These are phyloP conservation scores for Solanum arcanum DNA, from an alignment of 257 asterid species.

Conservation along the genomic window DNA sequence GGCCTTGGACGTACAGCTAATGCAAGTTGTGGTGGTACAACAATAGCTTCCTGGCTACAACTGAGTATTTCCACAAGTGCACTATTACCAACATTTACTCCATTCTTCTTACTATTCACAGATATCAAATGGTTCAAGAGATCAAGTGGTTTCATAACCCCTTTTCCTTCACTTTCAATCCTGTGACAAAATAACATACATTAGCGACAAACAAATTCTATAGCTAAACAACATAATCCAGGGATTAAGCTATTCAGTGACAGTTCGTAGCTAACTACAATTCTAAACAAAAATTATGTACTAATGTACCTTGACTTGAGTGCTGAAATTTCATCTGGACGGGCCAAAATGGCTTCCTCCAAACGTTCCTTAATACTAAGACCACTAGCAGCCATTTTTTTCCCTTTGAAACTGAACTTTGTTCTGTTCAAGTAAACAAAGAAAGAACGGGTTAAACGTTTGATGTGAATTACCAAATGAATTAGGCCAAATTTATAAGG, in stretches of 20 bases:
- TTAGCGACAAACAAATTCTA: neutral
- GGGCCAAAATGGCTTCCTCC: neutral
- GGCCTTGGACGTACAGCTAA: slow-evolving; percentile 31
- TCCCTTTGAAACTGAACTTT: neutral
- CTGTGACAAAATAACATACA: neutral
- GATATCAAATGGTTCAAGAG: slow-evolving; percentile 2
- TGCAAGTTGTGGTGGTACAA: slow-evolving; percentile 18
- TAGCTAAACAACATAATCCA: neutral
- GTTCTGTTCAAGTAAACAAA: neutral
- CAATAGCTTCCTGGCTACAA: slow-evolving; percentile 20
- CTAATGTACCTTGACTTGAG: slow-evolving; percentile 3
- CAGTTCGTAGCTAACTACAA: neutral
- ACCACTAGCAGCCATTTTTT: neutral
- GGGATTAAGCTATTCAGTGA: neutral
- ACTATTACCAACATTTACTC: neutral
- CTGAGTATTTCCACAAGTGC: neutral
- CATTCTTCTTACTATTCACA: neutral
- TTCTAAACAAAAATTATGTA: neutral
- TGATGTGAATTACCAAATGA: neutral
- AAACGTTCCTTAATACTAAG: slow-evolving; percentile 4
- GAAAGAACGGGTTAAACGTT: neutral
- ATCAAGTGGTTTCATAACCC: slow-evolving; percentile 2
- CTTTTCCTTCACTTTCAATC: slow-evolving; percentile 8
- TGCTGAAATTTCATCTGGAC: neutral
- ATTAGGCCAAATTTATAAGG: neutral